A percentile compares a stretch with the other conserved stretches of the same genome.
These are phyloP conservation scores for Epichloe uncinata DNA, from an alignment of 2,329 filamentous ascomycete species.

Conservation along the genomic window DNA sequence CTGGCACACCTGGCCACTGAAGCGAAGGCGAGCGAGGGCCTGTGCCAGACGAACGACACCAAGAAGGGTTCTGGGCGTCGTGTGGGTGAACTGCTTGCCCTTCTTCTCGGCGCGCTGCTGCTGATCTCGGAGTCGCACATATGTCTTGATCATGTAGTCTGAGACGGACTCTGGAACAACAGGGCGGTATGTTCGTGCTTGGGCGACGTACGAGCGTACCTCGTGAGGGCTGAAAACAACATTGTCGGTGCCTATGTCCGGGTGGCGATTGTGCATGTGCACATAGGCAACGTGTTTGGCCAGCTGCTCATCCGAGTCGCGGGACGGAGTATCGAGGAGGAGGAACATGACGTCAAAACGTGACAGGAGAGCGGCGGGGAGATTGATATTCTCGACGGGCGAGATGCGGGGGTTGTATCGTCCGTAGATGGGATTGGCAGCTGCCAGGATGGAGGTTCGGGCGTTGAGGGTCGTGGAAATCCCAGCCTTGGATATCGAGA, in stretches of 20 bases:
- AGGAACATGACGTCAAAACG: constrained; percentile 97
- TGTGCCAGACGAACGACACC: constrained; percentile 89
- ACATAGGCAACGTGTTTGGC: constrained; percentile 93
- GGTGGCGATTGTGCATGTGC: constrained; percentile 92
- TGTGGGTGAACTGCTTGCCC: constrained; percentile 88
- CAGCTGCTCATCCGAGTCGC: constrained; percentile 82
- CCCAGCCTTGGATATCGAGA: constrained; percentile 66
- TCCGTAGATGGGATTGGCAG: constrained; percentile 93
- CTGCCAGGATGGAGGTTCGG: constrained; percentile 86
- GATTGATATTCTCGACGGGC: constrained; percentile 97
- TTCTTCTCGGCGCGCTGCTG: constrained; percentile 84
- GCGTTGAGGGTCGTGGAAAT: constrained; percentile 77
- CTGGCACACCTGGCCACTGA: constrained; percentile 69
- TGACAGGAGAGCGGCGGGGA: constrained; percentile 90
- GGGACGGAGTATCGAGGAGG: constrained; percentile 83
- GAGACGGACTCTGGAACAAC: constrained; percentile 73
- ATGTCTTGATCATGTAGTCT: constrained; percentile 95
- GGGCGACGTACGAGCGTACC: constrained; percentile 90
- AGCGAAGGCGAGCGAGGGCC: constrained; percentile 82
- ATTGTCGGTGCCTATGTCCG: constrained; percentile 47
- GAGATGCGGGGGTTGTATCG: constrained; percentile 98
- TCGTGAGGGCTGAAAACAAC: constrained; percentile 86
- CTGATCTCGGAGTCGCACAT: constrained; percentile 84
- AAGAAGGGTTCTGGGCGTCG: constrained; percentile 83
- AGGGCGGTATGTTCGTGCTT: constrained; percentile 79